phyloP scores from a whole-genome alignment of 495 filamentous ascomycete species.

The Xylaria intraflava region DNA sequence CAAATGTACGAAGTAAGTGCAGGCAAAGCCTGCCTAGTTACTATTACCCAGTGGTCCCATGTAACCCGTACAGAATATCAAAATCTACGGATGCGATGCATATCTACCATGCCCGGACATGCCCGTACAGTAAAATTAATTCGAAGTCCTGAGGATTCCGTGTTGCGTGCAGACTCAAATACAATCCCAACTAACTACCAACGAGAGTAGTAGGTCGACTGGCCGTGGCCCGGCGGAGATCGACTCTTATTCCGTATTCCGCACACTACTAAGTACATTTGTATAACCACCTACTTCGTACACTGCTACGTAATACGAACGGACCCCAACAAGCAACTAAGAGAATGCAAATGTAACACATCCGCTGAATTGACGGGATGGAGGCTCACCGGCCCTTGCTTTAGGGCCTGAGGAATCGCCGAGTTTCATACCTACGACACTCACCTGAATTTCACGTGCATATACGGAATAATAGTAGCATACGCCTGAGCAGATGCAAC shows the following conservation, averaged over 20 bases:
- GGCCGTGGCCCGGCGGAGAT: slow-evolving; percentile 5
- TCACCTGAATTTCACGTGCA: too few relatives aligned
- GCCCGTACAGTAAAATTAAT: not conserved
- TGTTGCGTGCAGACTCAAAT: not conserved
- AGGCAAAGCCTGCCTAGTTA: too few relatives aligned
- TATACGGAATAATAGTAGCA: too few relatives aligned
- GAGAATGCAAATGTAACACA: not conserved
- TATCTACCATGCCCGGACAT: too few relatives aligned
- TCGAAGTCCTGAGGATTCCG: not conserved
- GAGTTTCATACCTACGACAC: not conserved
- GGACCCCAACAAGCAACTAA: slow-evolving; percentile 16
- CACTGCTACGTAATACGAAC: not conserved
- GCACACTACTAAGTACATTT: too few relatives aligned
- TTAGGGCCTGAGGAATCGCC: slow-evolving; percentile 23
- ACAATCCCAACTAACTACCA: too few relatives aligned
- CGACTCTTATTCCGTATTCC: too few relatives aligned
- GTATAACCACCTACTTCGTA: not conserved
- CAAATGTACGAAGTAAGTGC: too few relatives aligned
- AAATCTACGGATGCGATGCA: too few relatives aligned
- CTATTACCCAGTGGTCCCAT: too few relatives aligned
- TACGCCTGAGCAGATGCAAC: not conserved
- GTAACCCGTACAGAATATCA: too few relatives aligned
- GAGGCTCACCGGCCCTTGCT: not conserved
- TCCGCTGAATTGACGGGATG: not conserved
- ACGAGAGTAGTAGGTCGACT: not conserved